A percentile compares a stretch with the other conserved stretches of the same genome.
phyloP scores from a whole-genome alignment of 257 asterid genomes.

The Ajuga chamaepitys region DNA sequence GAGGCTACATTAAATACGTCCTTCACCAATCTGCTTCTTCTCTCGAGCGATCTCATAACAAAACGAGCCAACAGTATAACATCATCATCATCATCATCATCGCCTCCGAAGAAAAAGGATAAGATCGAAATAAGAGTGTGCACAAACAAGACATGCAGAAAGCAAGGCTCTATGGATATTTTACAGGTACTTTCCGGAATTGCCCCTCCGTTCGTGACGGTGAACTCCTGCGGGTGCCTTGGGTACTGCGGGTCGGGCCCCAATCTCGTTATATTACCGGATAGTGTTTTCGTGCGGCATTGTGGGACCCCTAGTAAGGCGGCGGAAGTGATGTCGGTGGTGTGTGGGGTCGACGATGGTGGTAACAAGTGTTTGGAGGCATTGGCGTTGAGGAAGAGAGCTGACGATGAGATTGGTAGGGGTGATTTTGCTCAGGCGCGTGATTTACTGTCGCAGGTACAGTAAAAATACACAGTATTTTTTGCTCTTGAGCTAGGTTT shows the following conservation, averaged over 20 bases:
- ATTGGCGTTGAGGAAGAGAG: constrained; percentile 75
- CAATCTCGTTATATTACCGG: constrained; percentile 63
- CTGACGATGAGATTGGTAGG: constrained; percentile 50
- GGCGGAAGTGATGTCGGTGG: constrained; percentile 44
- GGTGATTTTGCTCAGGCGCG: constrained; percentile 46
- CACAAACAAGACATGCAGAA: constrained; percentile 67
- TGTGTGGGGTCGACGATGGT: constrained; percentile 28
- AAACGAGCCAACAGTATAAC: constrained; percentile 2
- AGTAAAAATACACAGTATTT: background rate
- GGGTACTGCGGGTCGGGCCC: constrained; percentile 88
- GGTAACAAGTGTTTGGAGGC: constrained; percentile 58
- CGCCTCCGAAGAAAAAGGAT: constrained; percentile 4
- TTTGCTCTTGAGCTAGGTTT: background rate
- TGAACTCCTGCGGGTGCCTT: constrained; percentile 80
- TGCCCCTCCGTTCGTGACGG: constrained; percentile 57
- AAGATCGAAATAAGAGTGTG: constrained; percentile 65
- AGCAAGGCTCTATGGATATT: constrained; percentile 70
- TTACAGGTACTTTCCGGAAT: constrained; percentile 70
- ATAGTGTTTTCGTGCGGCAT: constrained; percentile 45
- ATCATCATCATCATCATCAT: constrained; percentile 19
- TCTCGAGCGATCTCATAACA: background rate
- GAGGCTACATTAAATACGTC: constrained; percentile 3
- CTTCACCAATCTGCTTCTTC: constrained; percentile 18
- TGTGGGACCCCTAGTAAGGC: constrained; percentile 74
- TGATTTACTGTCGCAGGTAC: constrained; percentile 64